Evolutionary conservation across 345 rosid genomes (phyloP), one percentile per base, ranked within the genome.

Genomic region (Fremontodendron californicum): DNA sequence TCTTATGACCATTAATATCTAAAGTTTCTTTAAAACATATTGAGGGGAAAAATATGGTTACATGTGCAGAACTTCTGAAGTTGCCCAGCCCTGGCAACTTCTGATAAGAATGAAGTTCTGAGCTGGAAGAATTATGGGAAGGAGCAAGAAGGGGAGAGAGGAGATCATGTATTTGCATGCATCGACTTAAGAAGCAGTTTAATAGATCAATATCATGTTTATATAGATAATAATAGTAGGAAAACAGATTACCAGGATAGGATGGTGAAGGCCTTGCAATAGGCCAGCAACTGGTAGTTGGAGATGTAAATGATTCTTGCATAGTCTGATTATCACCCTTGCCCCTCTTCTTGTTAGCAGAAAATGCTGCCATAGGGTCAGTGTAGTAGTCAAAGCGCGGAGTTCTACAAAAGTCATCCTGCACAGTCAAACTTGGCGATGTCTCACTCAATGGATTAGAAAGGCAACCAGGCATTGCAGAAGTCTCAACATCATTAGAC

Each of bases 381-480:
- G 95, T 93, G 77, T 93, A 93, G 77, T 81, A 93, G 84, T 89
- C 97, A 73, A 91, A 94, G 81, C 93, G 87, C 6, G 85, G 85
- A 51, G 82, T 54, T 35, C 78, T 83, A 74, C n/a, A 55, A 0
- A 83, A 60, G n/a, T 62, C 85, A 73, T 78, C 88, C 64, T 77
- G 84, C 70, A 9, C 73, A 25, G 74, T 63, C 6, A 21, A 75
- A 51, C 79, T 67, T 3, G 80, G 75, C 4, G 88, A 67, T 49
- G 88, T 31, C 40, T 87, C 95, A 9, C 82, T 81, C 81, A 93
- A 84, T 8, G 99, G 98, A 78, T 95, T 91, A 6, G 86, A 81
- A 42, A 93, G 98, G 69, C 77, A 77, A 85, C 75, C 42, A 13
- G 83, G 75, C 54, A 49, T 71, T 21, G 76, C 40, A 66, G 88